Evolutionary conservation across 805 yeast species (phyloP), one percentile per base, ranked within the genome.

Genomic region (Saccharomycopsis fibuligera): DNA sequence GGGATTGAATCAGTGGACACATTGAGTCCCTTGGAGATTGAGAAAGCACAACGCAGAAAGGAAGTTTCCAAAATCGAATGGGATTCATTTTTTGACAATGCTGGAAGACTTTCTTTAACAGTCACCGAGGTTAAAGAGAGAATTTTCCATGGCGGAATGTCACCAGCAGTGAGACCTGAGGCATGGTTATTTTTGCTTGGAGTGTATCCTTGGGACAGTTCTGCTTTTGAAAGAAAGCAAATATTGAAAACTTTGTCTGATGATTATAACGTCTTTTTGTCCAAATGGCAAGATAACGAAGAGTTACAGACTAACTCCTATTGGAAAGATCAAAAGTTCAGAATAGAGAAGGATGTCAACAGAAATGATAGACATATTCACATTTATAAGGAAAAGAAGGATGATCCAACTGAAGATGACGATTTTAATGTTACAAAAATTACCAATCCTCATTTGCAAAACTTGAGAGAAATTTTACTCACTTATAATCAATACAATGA

Each of bases 321-420:
- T 61, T 91, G 96, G 91, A 76, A 76, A 55, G 98, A 93, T 65
- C 98, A 93, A 63, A 80, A 83, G 54, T 78, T 79, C 50, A 75
- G 98, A 51, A 91, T 93, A 55, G 95, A 90, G 57, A 93, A 93
- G 63, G 99, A 93, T 66, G 85, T 93, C 19, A 86, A 83, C 56
- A 74, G 99, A 56, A 91, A 96, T 6, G 99, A 91, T 65, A 74
- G 98, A 22, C 75, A 83, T 41, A 62, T 90, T 41, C 76, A 78
- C 1, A 64, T 90, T 2, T 93, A 81, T 65, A 69, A 69, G 5
- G 2, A 56, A 25, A 23, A 67, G 48, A 60, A 61, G 45, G 64
- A 57, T 9, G 68, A 62, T 3, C 74, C 69, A 30, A 71, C 74
- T 52, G 76, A 79, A 19, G 73, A 74, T 59, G 85, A 83, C 44